phyloP scores from a whole-genome alignment of 116 monocot genomes.

The Cymodocea nodosa region DNA sequence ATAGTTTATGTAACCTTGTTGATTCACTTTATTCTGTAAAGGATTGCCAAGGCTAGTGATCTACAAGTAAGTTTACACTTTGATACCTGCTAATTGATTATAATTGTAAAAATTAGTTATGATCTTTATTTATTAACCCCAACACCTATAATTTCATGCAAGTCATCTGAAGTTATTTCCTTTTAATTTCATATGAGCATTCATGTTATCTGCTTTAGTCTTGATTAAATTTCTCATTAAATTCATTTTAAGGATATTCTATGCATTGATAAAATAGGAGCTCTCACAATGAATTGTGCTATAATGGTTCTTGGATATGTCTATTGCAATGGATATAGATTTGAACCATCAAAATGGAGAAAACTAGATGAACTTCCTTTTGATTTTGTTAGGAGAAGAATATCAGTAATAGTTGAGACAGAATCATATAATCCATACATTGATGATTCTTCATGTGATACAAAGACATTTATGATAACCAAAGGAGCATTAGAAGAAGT shows the following conservation, averaged over 20 bases:
- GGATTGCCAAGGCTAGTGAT: too few species aligned
- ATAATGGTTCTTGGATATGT: slow-evolving; percentile 31
- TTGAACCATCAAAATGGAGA: slow-evolving; percentile 27
- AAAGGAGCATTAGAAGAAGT: slow-evolving; percentile 42
- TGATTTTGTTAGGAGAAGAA: slow-evolving; percentile 32
- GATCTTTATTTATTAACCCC: too few species aligned
- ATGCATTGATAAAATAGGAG: slow-evolving; percentile 35
- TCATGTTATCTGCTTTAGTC: neutral
- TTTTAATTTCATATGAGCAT: too few species aligned
- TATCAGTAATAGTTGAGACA: slow-evolving; percentile 28
- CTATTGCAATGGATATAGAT: slow-evolving; percentile 21
- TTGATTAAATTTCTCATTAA: too few species aligned
- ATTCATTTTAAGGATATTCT: slow-evolving; percentile 25
- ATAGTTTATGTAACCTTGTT: too few species aligned
- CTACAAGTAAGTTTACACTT: too few species aligned
- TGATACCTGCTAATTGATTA: too few species aligned
- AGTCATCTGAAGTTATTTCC: too few species aligned
- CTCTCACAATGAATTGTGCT: slow-evolving; percentile 23
- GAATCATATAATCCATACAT: too few species aligned
- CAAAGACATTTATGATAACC: slow-evolving; percentile 19
- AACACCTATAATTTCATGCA: too few species aligned
- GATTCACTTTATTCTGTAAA: too few species aligned
- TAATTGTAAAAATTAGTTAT: too few species aligned
- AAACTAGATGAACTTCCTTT: slow-evolving; percentile 42
- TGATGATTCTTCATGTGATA: neutral